Base-by-base conservation (phyloP, 2,329 filamentous ascomycete genomes). In the Ascochyta viciae-villosae region DNA sequence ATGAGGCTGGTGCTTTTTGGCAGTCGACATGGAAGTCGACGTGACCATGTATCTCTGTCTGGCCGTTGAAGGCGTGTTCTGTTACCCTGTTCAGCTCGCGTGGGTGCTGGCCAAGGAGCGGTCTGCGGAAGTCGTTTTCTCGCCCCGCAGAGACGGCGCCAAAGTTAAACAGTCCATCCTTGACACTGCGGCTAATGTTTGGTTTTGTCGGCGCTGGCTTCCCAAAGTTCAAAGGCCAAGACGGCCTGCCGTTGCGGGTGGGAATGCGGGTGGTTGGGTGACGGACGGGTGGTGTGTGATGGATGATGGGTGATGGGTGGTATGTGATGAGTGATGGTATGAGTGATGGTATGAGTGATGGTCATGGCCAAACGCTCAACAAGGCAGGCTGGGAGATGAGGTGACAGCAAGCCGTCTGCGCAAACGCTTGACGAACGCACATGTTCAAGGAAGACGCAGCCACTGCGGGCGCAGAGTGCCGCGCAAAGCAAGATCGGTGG, bases 111-210 rank as follows among this genome's bases (percentile, higher is more conserved):
- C 53, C 47, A 56, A 56, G 42, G 47, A 37, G 47, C 37, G 41
- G 53, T 46, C 37, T 34, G 47, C 47, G 53, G 53, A 50, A 50
- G 35, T 37, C n/a, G 29, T 24, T 37, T 38, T 35, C 10, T 31
- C 29, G 53, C 19, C 29, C 53, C 53, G 53, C 9, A 34, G 47
- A 47, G 47, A 56, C 47, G 53, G 53, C 47, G 53, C 42, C 19
- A 50, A 56, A 56, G 31, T 47, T 42, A 56, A 55, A 50, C 35
- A 45, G 35, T 42, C 46, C 19, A 22, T 40, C 12, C 46, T 50
- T 44, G 40, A 42, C 46, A 22, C 47, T 33, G 47, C 47, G 38
- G 6, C 47, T 50, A 47, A 50, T 38, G 47, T 31, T 55, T 55
- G 46, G 35, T 34, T 50, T 45, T 50, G 46, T 37, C 41, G 22